Base-by-base conservation (phyloP, 768 basidiomycete species). In the Dictyophora rubrovolvata region DNA sequence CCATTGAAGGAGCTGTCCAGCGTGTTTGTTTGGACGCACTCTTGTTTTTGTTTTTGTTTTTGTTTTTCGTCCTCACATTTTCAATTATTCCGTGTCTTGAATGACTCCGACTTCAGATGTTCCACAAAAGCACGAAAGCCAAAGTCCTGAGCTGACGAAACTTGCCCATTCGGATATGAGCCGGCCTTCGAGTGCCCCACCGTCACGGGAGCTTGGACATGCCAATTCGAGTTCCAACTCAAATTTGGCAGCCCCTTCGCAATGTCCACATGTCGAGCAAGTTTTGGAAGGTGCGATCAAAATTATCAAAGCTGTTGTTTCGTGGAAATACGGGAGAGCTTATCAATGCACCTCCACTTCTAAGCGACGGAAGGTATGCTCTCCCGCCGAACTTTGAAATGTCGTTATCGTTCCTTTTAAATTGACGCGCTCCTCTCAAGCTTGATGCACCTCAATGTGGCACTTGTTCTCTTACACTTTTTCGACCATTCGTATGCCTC, bases 401-500 rank as follows among this genome's bases (percentile, higher is more conserved):
- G n/a, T 17, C 4, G 12, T 33, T n/a, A 12, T 17, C 28, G 28
- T 20, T 20, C 3, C 10, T 37, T 16, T 14, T 16, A 17, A 47
- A 23, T 47, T 56, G 48, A 21, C 42, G 35, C 47, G 35, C 17
- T 20, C 33, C 1, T 12, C 36, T 46, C 7, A 53, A 85, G 83
- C 67, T 79, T 35, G 69, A 85, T 4, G 73, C 77, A 17, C 89
- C 89, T 11, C 70, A 76, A 2, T 91, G 89, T 66, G 79, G 77
- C 9, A 77, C 74, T 12, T 92, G 89, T 65, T 70, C 72, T 9
- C 54, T 75, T 1, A 65, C 80, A 1, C 72, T 89, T 28, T 73
- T 81, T 1, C 75, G 87, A 21, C 86, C 89, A 0, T 83, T 86
- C 65, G 82, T 79, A 2, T 92, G 89, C 63, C 72, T 91, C 7